Percentiles rank a stretch among this genome's conserved stretches.
Evolutionary conservation across 2,329 filamentous ascomycete species (phyloP).

Genomic region (Scleromitrula shiraiana): DNA sequence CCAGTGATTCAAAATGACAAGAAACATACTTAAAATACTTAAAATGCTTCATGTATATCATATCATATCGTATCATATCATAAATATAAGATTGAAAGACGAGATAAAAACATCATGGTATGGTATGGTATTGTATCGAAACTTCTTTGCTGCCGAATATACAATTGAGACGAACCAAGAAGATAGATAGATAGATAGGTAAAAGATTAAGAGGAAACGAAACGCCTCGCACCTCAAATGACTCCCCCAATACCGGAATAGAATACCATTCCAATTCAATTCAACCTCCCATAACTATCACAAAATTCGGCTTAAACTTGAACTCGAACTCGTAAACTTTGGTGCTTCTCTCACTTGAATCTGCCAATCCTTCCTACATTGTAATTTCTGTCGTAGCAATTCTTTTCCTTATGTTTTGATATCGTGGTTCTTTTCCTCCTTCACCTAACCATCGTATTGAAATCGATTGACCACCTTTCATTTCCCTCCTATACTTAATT

Average conservation of each 20-base stretch:
- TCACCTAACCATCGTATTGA: background rate
- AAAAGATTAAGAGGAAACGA: background rate
- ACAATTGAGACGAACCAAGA: background rate
- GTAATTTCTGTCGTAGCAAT: background rate
- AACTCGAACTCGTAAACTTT: too few relatives aligned
- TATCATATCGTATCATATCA: too few relatives aligned
- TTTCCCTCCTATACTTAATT: constrained; percentile 26
- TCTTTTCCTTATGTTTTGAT: too few relatives aligned
- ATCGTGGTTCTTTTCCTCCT: background rate
- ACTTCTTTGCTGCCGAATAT: constrained; percentile 6
- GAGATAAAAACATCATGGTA: too few relatives aligned
- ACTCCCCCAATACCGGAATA: background rate
- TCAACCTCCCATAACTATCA: background rate
- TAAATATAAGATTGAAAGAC: background rate
- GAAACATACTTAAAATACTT: too few relatives aligned
- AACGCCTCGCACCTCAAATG: constrained; percentile 10
- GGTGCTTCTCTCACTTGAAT: too few relatives aligned
- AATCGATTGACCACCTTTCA: background rate
- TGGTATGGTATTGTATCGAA: constrained; percentile 4
- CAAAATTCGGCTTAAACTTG: background rate
- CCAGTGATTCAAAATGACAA: too few relatives aligned
- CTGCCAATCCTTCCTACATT: background rate
- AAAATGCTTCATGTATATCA: too few relatives aligned
- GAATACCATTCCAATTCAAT: background rate
- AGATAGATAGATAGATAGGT: background rate